phyloP scores from a whole-genome alignment of 176 grass and related monocot genomes.

The Eragrostis curvula region DNA sequence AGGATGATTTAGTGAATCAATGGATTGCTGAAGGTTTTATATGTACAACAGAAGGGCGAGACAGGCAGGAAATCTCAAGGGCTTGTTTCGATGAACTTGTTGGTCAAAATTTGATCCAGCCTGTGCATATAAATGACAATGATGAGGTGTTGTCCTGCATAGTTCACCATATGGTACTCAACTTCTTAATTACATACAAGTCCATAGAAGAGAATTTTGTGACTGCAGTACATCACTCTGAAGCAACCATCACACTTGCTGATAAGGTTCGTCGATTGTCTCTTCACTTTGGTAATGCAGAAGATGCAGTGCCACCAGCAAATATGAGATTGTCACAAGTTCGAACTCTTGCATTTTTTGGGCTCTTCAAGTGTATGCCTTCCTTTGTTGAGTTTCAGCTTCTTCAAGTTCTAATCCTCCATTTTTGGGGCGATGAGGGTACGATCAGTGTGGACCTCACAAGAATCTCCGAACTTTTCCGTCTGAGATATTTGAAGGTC shows the following conservation, averaged over 20 bases:
- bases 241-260: background rate
- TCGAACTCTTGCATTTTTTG: conserved; percentile 11
- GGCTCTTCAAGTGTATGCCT: conserved; percentile 8
- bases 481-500: conserved; percentile 30
- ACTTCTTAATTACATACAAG: background rate
- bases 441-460: background rate
- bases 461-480: conserved; percentile 4
- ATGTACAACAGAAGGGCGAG: background rate
- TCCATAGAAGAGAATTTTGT: conserved; percentile 21
- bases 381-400: background rate
- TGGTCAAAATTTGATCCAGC: background rate
- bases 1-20: conserved; percentile 26
- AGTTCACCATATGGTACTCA: conserved; percentile 21
- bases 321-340: conserved; percentile 32
- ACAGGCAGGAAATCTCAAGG: conserved; percentile 5
- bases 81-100: conserved; percentile 24
- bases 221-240: conserved; percentile 4
- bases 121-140: background rate
- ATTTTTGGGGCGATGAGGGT: background rate
- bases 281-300: conserved; percentile 31
- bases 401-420: conserved; percentile 31
- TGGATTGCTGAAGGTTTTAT: conserved; percentile 45
- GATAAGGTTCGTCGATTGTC: conserved; percentile 37
- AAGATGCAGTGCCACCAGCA: background rate
- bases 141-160: conserved; percentile 21